Base-by-base conservation (phyloP, 2,329 filamentous ascomycete genomes). In the Diplodia sapinea region DNA sequence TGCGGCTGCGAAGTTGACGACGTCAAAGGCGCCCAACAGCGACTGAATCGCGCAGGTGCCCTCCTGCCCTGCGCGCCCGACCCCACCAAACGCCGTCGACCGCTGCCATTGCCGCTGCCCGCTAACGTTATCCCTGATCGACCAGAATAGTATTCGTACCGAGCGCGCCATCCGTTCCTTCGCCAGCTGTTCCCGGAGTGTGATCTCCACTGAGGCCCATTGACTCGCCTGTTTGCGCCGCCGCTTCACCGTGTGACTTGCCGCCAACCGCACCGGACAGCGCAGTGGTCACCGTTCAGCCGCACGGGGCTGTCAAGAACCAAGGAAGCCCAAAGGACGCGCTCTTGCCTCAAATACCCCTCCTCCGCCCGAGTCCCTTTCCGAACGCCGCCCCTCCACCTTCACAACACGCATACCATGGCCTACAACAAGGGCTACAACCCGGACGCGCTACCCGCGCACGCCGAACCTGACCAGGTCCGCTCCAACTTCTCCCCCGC, bases 351-450 rank as follows among this genome's bases (percentile, higher is more conserved):
- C 65, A 61, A 67, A 67, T 51, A 29, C 51, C 62, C 31, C 36
- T 29, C 47, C 62, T 43, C 36, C 33, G n/a, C 55, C 56, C 23
- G 40, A 26, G 17, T 13, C 26, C 40, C 56, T 61, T 23, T 29
- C 56, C 40, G 43, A 31, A 9, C 26, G 38, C 57, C 33, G 31
- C 23, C 29, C 20, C 31, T 12, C 62, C n/a, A 31, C 62, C 40
- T 49, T 66, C 38, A 9, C 11, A 29, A 17, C 57, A 43, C 57
- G 11, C 59, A 63, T 15, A 61, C 11, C 69, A 98, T 98, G 94
- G 94, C 94, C 67, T 98, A 98, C 85, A 96, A 96, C 82, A 89
- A 89, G 79, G 88, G 90, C 67, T 95, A 93, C 83, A 96, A 99
- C 79, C 94, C 94, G 40, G 94, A 99, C 83, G 92, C 93, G 77